phyloP scores from a whole-genome alignment of 352 stramenopile genomes.

The Plasmopara muralis region DNA sequence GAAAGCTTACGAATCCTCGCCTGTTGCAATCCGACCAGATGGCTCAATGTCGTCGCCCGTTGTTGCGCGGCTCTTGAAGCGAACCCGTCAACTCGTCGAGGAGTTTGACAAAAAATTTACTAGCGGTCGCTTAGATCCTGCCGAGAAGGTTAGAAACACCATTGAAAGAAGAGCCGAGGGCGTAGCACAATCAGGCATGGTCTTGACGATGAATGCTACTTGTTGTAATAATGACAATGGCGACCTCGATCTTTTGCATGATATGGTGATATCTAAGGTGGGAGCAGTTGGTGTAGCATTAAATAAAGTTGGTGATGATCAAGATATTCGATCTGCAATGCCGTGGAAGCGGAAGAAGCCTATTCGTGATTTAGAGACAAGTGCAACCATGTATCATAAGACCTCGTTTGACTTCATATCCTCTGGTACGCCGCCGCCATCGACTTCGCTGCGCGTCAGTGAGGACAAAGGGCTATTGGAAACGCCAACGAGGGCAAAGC shows the following conservation, averaged over 20 bases:
- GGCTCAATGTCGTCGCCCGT: slow-evolving; percentile 16
- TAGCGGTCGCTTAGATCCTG: background rate
- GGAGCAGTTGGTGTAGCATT: background rate
- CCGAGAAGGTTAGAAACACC: background rate
- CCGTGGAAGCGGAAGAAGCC: slow-evolving; percentile 18
- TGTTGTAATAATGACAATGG: slow-evolving; percentile 18
- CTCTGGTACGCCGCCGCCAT: slow-evolving; percentile 1
- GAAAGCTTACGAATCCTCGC: slow-evolving; percentile 2
- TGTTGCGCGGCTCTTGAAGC: slow-evolving; percentile 21
- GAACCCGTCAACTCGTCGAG: slow-evolving; percentile 23
- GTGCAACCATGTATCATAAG: background rate
- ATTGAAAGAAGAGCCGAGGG: slow-evolving; percentile 2
- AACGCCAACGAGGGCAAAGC: slow-evolving; percentile 16
- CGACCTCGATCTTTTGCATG: slow-evolving; percentile 12
- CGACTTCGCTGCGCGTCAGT: slow-evolving; percentile 9
- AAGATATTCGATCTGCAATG: background rate
- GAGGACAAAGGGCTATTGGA: slow-evolving; percentile 9
- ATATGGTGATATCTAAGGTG: background rate
- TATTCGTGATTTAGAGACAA: slow-evolving; percentile 1
- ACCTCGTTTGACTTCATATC: slow-evolving; percentile 5
- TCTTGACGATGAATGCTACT: slow-evolving; percentile 22
- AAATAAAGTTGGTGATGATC: background rate
- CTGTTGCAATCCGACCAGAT: slow-evolving; percentile 12
- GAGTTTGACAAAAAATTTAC: slow-evolving; percentile 23
- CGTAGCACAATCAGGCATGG: slow-evolving; percentile 5